Base-by-base conservation (phyloP, 305 asterid species). In the Stenogyne calaminthoides region DNA sequence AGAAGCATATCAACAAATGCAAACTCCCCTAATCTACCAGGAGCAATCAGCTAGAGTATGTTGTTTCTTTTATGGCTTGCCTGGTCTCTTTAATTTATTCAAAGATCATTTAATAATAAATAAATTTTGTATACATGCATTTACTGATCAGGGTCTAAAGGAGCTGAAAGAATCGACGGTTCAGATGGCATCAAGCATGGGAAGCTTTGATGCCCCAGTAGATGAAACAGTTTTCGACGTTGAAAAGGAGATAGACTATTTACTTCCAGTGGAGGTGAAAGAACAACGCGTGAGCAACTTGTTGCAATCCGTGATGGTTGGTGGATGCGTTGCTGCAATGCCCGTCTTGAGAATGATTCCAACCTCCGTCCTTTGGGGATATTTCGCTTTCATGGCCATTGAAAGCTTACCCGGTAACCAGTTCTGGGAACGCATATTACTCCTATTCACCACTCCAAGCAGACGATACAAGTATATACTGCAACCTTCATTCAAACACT, bases 341-440 rank as follows among this genome's bases (percentile, higher is more conserved):
- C 98, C 98, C 0, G 86, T 87, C 0, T 82, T 93, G 77, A 84
- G 95, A 80, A 93, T 85, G 97, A 93, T 93, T 25, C 98, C 98
- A 10, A 93, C 97, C 60, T 93, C 98, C 2, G 95, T 93, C 7
- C 93, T 92, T 2, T 92, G 97, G 97, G 98, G 98, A 5, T 92
- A 92, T 75, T 92, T 92, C 52, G 96, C 98, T 32, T 93, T 86
- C 79, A 93, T 93, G 98, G 98, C 98, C 71, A 91, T 93, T 32
- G 98, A 93, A 61, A 93, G 98, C 73, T 80, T 91, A 59, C 96
- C 98, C 0, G 98, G 97, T 0, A 91, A 91, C 82, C 98, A 93
- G 79, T 91, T 93, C 73, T 93, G 98, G 98, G 98, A 93, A 64
- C 80, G 98, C 69, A 89, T 91, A 66, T 73, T 91, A 29, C 82